These are phyloP conservation scores for Xylariales sp. DNA, from an alignment of 2,329 filamentous ascomycete genomes.

Conservation along the genomic window DNA sequence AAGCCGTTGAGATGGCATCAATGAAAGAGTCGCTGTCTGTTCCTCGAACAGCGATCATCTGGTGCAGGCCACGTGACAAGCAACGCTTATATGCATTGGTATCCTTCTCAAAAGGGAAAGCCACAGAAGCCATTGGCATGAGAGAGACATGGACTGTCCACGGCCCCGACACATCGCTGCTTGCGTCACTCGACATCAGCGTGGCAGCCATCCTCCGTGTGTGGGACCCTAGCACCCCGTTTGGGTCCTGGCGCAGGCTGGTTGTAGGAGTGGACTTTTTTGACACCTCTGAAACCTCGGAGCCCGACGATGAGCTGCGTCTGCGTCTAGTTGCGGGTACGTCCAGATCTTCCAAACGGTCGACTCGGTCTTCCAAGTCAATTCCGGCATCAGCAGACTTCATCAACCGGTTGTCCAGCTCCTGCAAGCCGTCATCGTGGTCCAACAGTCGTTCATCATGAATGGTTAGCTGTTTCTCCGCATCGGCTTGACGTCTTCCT, in stretches of 20 bases:
- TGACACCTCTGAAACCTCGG: conserved; percentile 25
- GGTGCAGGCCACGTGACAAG: conserved; percentile 55
- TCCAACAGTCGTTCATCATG: conserved; percentile 37
- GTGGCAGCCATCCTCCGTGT: neutral
- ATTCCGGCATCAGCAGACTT: conserved; percentile 47
- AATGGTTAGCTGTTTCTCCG: conserved; percentile 32
- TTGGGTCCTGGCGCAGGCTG: neutral
- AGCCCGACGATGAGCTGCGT: conserved; percentile 21
- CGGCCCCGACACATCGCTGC: conserved; percentile 10
- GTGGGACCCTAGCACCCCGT: neutral
- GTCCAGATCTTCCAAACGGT: conserved; percentile 39
- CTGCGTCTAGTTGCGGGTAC: conserved; percentile 23
- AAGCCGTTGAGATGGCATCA: conserved; percentile 43
- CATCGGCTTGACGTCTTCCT: conserved; percentile 31
- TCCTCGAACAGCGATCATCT: conserved; percentile 49
- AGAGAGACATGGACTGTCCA: conserved; percentile 60
- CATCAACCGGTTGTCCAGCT: conserved; percentile 43
- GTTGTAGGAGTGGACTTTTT: conserved; percentile 5
- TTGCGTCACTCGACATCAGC: neutral
- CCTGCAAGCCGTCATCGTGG: conserved; percentile 37
- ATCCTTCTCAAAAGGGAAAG: conserved; percentile 59
- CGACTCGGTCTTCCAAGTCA: conserved; percentile 50
- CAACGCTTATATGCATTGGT: conserved; percentile 58
- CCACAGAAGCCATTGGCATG: conserved; percentile 47
- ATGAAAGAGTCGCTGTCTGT: conserved; percentile 44